phyloP scores from a whole-genome alignment of 2,329 filamentous ascomycete genomes.

The Fusarium equiseti region DNA sequence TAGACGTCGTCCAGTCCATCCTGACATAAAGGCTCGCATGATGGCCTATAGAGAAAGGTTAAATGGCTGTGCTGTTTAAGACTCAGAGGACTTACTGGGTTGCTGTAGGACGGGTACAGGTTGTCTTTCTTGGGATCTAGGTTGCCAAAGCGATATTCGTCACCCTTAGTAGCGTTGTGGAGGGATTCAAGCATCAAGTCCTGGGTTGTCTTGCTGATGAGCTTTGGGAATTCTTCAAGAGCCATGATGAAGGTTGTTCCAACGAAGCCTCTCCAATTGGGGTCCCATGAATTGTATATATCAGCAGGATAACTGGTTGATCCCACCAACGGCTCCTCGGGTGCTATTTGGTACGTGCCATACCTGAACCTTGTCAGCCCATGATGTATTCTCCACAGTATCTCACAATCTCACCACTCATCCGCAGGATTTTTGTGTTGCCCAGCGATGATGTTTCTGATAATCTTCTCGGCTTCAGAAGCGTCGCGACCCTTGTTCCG shows the following conservation, averaged over 20 bases:
- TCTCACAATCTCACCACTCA: conserved; percentile 62
- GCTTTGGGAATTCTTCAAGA: conserved; percentile 67
- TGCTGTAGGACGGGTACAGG: conserved; percentile 71
- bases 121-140: conserved; percentile 66
- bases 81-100: conserved; percentile 55
- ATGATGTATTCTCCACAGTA: rapidly evolving
- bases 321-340: conserved; percentile 69
- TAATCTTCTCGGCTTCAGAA: conserved; percentile 64
- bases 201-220: conserved; percentile 55
- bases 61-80: rapidly evolving
- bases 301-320: conserved; percentile 61
- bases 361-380: conserved; percentile 29
- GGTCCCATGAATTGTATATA: conserved; percentile 71
- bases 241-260: conserved; percentile 69
- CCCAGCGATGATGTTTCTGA: conserved; percentile 64
- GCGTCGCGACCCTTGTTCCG: conserved; percentile 64
- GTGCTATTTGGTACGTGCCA: conserved; percentile 64
- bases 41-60: conserved; percentile 51
- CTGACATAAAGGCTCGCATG: conserved; percentile 72
- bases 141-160: conserved; percentile 71
- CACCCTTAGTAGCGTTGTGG: conserved; percentile 67
- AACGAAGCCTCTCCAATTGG: conserved; percentile 74
- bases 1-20: conserved; percentile 68
- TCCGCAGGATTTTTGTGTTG: conserved; percentile 65
- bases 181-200: conserved; percentile 65